Conservation (phyloP, 352 stramenopile species). For the Globisporangium polare region DNA sequence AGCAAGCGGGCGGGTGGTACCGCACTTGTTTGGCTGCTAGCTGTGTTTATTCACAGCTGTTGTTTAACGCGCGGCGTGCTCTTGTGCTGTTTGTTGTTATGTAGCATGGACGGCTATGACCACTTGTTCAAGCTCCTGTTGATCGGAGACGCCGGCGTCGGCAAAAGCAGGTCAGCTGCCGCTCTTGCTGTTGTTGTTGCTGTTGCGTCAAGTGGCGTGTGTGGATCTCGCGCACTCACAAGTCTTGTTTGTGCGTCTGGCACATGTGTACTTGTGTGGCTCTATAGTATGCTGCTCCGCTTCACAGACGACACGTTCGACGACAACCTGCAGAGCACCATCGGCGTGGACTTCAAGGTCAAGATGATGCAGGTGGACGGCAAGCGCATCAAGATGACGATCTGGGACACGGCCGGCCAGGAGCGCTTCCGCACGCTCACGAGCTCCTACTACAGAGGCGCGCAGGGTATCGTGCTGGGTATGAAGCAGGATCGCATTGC, state of each 20-base stretch:
- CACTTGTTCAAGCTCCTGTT: constrained; percentile 99
- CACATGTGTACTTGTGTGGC: not conserved
- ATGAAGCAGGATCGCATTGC: constrained; percentile 11
- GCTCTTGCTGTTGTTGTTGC: not conserved
- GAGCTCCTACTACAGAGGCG: constrained; percentile 96
- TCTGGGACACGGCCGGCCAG: constrained; percentile 98
- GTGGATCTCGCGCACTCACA: not conserved
- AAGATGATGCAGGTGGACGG: constrained; percentile 96
- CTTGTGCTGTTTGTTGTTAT: not conserved
- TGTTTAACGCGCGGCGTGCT: not conserved
- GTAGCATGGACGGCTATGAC: constrained; percentile 89
- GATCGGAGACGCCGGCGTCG: constrained; percentile 97
- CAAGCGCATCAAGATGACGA: constrained; percentile 97
- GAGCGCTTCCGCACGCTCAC: constrained; percentile 98
- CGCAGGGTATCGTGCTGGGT: constrained; percentile 96
- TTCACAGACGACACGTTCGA: constrained; percentile 99
- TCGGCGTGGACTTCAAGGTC: constrained; percentile 98
- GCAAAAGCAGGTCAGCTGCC: constrained; percentile 91
- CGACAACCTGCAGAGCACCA: constrained; percentile 97
- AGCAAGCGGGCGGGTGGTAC: not conserved
- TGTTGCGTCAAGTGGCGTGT: not conserved
- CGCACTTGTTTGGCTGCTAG: not conserved
- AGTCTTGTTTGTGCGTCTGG: not conserved
- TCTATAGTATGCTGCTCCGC: constrained; percentile 92
- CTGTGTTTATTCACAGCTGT: not conserved